Conservation (phyloP, 805 yeast species). For the Aciculoconidium aculeatum region DNA sequence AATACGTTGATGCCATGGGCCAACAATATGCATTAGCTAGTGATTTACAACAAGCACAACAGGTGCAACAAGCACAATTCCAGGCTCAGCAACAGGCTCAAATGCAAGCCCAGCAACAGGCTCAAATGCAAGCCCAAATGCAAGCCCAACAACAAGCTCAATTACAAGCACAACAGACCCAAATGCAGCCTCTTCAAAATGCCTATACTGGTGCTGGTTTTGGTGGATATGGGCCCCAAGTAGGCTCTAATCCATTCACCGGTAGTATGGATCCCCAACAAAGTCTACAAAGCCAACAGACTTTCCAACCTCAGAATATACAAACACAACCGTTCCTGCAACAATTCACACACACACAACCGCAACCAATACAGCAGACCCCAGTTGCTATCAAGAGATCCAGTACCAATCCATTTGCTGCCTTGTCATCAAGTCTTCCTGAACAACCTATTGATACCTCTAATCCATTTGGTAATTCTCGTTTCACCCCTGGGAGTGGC, state of each 20-base stretch:
- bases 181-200: slow-evolving; percentile 10
- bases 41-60: slow-evolving; percentile 1
- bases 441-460: slow-evolving; percentile 19
- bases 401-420: slow-evolving; percentile 33
- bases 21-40: slow-evolving; percentile 5
- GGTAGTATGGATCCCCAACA: too few species aligned
- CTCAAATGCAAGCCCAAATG: slow-evolving; percentile 13
- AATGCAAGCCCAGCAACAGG: slow-evolving; percentile 9
- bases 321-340: slow-evolving; percentile 11
- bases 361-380: slow-evolving; percentile 3
- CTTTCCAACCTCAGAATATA: slow-evolving; percentile 7
- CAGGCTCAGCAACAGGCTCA: slow-evolving; percentile 9
- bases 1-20: slow-evolving; percentile 6
- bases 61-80: slow-evolving; percentile 7
- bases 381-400: slow-evolving; percentile 16
- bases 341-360: slow-evolving; percentile 3
- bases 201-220: slow-evolving; percentile 54
- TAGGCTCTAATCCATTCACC: too few species aligned
- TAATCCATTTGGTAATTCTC: slow-evolving; percentile 43
- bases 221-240: slow-evolving; percentile 43
- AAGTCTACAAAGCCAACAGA: background rate
- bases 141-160: slow-evolving; percentile 25
- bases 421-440: slow-evolving; percentile 14
- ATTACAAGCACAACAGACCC: slow-evolving; percentile 16
- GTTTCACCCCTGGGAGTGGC: slow-evolving; percentile 26